phyloP scores from a whole-genome alignment of 139 green algal genomes.

The Chlorella ohadii region DNA sequence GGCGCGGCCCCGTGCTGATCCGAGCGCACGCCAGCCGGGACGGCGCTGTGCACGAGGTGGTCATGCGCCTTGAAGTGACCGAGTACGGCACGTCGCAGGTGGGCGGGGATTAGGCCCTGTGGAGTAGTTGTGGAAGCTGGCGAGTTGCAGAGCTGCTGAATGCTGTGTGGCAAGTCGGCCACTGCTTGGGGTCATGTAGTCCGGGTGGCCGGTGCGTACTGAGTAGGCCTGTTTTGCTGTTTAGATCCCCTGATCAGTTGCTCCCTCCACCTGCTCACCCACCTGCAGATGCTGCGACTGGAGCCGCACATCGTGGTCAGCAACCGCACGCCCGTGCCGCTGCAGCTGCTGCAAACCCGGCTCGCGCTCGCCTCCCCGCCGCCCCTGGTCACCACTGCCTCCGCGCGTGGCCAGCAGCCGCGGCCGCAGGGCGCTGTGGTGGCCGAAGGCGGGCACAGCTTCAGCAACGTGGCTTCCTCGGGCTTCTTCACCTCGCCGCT shows the following conservation, averaged over 20 bases:
- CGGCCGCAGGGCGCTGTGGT: conserved; percentile 18
- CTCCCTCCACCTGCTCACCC: background rate
- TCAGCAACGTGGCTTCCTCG: conserved; percentile 1
- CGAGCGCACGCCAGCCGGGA: conserved; percentile 42
- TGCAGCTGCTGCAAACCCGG: conserved; percentile 72
- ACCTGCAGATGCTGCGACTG: conserved; percentile 61
- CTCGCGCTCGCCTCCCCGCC: background rate
- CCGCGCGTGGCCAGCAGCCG: background rate
- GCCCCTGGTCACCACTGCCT: background rate
- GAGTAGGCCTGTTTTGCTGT: too few species aligned
- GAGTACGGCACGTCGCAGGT: conserved; percentile 32
- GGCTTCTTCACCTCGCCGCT: background rate
- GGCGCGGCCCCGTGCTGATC: conserved; percentile 52
- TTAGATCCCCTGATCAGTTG: background rate
- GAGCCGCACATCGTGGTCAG: conserved; percentile 78
- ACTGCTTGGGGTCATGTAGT: too few species aligned
- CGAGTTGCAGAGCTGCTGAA: too few species aligned
- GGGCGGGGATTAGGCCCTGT: too few species aligned
- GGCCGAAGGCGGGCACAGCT: conserved; percentile 26
- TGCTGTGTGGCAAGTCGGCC: too few species aligned
- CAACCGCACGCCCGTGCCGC: conserved; percentile 74
- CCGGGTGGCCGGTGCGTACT: too few species aligned
- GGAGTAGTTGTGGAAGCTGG: too few species aligned
- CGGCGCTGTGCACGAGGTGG: conserved; percentile 65
- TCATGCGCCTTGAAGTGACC: conserved; percentile 55